These are phyloP conservation scores for Hypoxylon fuscum DNA, from an alignment of 495 filamentous ascomycete genomes.

Conservation along the genomic window DNA sequence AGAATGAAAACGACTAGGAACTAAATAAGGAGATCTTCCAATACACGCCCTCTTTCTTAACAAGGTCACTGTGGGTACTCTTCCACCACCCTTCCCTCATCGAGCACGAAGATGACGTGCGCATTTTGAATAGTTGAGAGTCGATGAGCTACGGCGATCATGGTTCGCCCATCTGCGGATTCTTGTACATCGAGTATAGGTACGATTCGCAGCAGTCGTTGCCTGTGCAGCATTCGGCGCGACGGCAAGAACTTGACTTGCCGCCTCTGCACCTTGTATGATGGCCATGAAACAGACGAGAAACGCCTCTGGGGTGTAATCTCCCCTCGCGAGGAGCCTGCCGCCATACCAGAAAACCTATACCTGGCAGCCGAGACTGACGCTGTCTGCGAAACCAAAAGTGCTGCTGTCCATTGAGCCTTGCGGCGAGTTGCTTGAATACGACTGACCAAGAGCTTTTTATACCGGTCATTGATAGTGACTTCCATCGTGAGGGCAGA, in stretches of 20 bases:
- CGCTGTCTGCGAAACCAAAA: constrained; percentile 53
- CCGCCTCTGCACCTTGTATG: constrained; percentile 50
- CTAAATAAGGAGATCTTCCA: not conserved
- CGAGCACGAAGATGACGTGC: constrained; percentile 76
- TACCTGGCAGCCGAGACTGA: constrained; percentile 47
- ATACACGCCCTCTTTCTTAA: not conserved
- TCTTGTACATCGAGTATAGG: constrained; percentile 49
- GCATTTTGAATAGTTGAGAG: constrained; percentile 76
- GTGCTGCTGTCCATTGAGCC: constrained; percentile 45
- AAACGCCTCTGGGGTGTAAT: constrained; percentile 46
- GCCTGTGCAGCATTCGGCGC: constrained; percentile 54
- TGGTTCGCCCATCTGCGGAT: constrained; percentile 66
- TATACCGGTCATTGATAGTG: constrained; percentile 54
- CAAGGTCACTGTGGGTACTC: constrained; percentile 68
- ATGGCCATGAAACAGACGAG: constrained; percentile 54
- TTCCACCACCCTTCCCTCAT: constrained; percentile 70
- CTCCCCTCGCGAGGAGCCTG: constrained; percentile 39
- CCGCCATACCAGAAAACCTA: constrained; percentile 56
- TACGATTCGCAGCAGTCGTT: constrained; percentile 48
- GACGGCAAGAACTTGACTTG: constrained; percentile 47
- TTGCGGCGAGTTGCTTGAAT: constrained; percentile 48
- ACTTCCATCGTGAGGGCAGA: constrained; percentile 56
- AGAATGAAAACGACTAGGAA: not conserved
- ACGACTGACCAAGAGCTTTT: constrained; percentile 43
- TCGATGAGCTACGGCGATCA: constrained; percentile 81